A percentile compares a stretch with the other conserved stretches of the same genome.
phyloP scores from a whole-genome alignment of 1,139 yeast genomes.

The Chernovozyma sophiae-reginae region DNA sequence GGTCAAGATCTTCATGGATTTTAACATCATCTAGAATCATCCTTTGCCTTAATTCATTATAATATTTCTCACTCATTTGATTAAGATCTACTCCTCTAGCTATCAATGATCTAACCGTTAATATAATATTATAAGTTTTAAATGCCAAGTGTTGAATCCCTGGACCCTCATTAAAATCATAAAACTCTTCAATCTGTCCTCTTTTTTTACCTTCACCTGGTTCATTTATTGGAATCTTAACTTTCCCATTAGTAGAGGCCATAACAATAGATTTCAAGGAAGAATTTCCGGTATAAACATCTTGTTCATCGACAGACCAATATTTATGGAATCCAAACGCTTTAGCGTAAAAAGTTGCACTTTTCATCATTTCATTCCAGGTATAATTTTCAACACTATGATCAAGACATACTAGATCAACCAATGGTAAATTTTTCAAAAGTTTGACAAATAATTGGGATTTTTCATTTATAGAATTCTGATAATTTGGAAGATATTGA shows the following conservation, averaged over 20 bases:
- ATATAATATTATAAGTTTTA: constrained; percentile 54
- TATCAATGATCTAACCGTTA: constrained; percentile 50
- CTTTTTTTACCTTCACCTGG: constrained; percentile 65
- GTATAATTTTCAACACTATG: constrained; percentile 79
- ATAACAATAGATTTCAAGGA: constrained; percentile 73
- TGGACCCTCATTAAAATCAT: constrained; percentile 71
- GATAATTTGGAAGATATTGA: constrained; percentile 56
- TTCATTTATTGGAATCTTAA: constrained; percentile 82
- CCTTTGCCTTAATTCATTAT: constrained; percentile 43
- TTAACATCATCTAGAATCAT: constrained; percentile 29
- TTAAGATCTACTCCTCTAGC: constrained; percentile 70
- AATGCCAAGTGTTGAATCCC: constrained; percentile 84
- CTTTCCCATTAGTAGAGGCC: constrained; percentile 61
- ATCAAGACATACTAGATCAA: constrained; percentile 48
- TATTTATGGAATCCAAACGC: constrained; percentile 71
- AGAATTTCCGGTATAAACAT: constrained; percentile 63
- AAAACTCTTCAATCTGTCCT: constrained; percentile 80
- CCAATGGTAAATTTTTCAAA: constrained; percentile 24
- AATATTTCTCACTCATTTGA: constrained; percentile 52
- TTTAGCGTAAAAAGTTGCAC: constrained; percentile 55
- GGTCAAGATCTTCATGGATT: constrained; percentile 44
- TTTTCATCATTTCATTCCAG: constrained; percentile 61
- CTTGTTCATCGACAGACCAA: constrained; percentile 81
- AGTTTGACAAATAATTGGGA: constrained; percentile 4
- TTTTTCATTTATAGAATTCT: constrained; percentile 4